Conservation (phyloP, 352 stramenopile genomes). For the Globisporangium emineosum region DNA sequence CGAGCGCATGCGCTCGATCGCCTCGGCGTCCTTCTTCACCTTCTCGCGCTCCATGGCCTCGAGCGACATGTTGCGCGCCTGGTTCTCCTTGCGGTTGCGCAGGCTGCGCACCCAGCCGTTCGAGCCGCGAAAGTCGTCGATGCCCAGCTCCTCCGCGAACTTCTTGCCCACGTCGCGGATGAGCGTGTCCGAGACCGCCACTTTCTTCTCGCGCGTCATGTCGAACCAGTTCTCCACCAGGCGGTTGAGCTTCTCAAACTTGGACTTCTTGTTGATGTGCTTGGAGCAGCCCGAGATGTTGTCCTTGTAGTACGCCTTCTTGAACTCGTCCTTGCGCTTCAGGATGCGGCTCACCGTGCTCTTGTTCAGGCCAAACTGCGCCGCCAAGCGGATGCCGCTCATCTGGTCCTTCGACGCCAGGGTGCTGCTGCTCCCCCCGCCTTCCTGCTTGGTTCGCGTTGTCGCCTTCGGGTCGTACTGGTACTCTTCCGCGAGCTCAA, state of each 20-base stretch:
- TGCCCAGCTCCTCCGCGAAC: conserved; percentile 69
- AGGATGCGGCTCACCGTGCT: conserved; percentile 80
- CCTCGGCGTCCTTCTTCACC: conserved; percentile 68
- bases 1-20: conserved; percentile 64
- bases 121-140: conserved; percentile 72
- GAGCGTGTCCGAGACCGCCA: conserved; percentile 61
- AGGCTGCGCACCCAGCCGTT: conserved; percentile 81
- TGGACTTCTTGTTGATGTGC: conserved; percentile 88
- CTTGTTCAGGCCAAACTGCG: conserved; percentile 80
- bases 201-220: conserved; percentile 71
- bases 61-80: conserved; percentile 45
- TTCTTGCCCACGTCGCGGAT: conserved; percentile 74
- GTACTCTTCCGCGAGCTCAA: conserved; percentile 79
- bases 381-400: conserved; percentile 68
- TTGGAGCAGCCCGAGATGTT: conserved; percentile 81
- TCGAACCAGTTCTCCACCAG: conserved; percentile 86
- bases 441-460: conserved; percentile 34
- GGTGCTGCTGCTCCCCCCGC: background rate
- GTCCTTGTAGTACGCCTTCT: conserved; percentile 86
- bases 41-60: conserved; percentile 58
- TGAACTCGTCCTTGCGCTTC: conserved; percentile 87
- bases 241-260: conserved; percentile 80
- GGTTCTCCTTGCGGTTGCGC: conserved; percentile 73
- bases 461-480: conserved; percentile 72
- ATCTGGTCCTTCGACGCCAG: conserved; percentile 42